phyloP scores from a whole-genome alignment of 2,329 filamentous ascomycete genomes.

The Claviceps purpurea region DNA sequence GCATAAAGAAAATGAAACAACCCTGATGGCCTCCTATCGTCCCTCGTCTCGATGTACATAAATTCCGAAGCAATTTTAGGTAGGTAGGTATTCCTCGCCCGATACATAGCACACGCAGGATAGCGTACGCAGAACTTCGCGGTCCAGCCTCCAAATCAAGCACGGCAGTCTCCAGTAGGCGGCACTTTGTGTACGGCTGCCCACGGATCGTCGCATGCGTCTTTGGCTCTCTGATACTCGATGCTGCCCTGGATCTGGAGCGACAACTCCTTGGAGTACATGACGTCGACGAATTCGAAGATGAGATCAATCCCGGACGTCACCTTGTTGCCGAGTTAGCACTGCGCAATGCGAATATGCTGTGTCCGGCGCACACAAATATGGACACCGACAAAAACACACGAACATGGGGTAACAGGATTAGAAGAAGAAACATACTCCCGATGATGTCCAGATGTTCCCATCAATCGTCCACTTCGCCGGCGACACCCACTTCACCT shows the following conservation, averaged over 20 bases:
- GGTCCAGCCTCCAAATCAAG: not conserved
- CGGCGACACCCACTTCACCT: slow-evolving; percentile 43
- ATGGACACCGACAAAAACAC: not conserved
- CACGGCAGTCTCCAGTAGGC: slow-evolving; percentile 4
- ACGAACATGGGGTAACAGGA: slow-evolving; percentile 5
- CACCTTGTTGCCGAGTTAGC: slow-evolving; percentile 5
- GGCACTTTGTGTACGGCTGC: slow-evolving; percentile 6
- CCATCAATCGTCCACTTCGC: slow-evolving; percentile 53
- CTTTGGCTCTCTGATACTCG: slow-evolving; percentile 8
- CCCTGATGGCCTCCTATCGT: not conserved
- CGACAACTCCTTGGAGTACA: slow-evolving; percentile 4
- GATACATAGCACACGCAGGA: too few relatives aligned
- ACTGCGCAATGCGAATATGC: not conserved
- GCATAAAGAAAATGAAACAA: not conserved
- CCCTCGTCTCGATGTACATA: not conserved
- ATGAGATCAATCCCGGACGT: slow-evolving; percentile 9
- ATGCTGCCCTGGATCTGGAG: slow-evolving; percentile 3
- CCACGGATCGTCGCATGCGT: slow-evolving; percentile 11
- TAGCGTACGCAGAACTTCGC: not conserved
- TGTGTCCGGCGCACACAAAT: not conserved
- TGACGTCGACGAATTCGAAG: slow-evolving; percentile 9
- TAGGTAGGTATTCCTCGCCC: not conserved
- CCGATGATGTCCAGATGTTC: slow-evolving; percentile 51
- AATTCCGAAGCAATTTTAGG: not conserved
- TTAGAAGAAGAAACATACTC: slow-evolving; percentile 20